These are phyloP conservation scores for Hexamita inflata DNA, from an alignment of 208 protist genomes.

Conservation along the genomic window DNA sequence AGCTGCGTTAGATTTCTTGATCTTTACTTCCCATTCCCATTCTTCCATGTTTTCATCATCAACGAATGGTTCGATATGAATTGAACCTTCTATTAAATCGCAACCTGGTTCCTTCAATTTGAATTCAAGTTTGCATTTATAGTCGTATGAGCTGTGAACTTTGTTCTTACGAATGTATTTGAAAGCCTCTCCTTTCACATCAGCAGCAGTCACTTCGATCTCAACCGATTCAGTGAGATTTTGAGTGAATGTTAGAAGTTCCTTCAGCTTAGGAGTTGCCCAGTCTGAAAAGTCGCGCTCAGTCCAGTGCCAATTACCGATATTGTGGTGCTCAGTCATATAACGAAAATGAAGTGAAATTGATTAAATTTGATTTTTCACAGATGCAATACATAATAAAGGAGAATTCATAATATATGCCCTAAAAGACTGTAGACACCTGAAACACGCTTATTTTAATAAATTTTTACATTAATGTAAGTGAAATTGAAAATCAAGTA, in stretches of 20 bases:
- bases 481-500: too few relatives aligned
- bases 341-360: too few relatives aligned
- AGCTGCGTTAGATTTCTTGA: neutral
- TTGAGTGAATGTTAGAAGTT: neutral
- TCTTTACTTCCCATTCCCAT: neutral
- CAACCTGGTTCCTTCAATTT: neutral
- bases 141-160: constrained; percentile 7
- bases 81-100: neutral
- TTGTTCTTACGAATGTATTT: constrained; percentile 23
- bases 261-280: neutral
- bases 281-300: constrained; percentile 18
- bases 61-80: neutral
- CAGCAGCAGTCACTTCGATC: neutral
- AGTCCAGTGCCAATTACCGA: constrained; percentile 12
- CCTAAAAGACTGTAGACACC: too few relatives aligned
- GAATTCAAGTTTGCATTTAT: neutral
- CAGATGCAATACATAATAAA: too few relatives aligned
- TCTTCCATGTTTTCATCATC: neutral
- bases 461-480: too few relatives aligned
- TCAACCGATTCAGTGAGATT: neutral
- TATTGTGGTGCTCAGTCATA: too few relatives aligned
- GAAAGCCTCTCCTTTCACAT: constrained; percentile 13
- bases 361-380: too few relatives aligned
- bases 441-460: too few relatives aligned
- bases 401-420: too few relatives aligned